phyloP scores from a whole-genome alignment of 2,329 filamentous ascomycete genomes.

The Diplodia corticola region DNA sequence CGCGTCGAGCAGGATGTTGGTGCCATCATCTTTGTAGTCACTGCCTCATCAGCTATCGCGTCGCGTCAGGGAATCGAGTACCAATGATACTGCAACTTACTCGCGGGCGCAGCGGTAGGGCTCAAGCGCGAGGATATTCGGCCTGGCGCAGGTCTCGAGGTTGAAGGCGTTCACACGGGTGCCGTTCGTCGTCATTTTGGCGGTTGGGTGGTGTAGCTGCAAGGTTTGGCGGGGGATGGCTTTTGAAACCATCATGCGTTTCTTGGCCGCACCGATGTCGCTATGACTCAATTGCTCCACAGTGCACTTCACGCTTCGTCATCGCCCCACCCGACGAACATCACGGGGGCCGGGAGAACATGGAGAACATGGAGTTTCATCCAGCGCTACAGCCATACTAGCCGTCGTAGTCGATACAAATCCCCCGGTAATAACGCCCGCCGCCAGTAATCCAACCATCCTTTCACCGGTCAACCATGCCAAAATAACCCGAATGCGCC shows the following conservation, averaged over 20 bases:
- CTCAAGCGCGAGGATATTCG: constrained; percentile 55
- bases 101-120: constrained; percentile 57
- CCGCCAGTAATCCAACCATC: background rate
- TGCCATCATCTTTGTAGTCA: constrained; percentile 98
- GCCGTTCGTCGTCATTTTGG: constrained; percentile 17
- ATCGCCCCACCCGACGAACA: constrained; percentile 14
- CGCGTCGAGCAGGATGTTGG: constrained; percentile 91
- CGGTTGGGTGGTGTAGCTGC: background rate
- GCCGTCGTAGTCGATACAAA: background rate
- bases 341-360: constrained; percentile 7
- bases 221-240: constrained; percentile 13
- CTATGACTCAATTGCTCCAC: constrained; percentile 23
- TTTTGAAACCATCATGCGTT: constrained; percentile 17
- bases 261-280: constrained; percentile 20
- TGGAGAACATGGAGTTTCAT: constrained; percentile 10
- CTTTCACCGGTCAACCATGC: background rate
- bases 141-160: constrained; percentile 51
- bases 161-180: constrained; percentile 43
- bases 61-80: constrained; percentile 24
- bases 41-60: constrained; percentile 50
- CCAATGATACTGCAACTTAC: constrained; percentile 38
- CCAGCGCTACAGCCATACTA: background rate
- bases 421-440: constrained; percentile 1
- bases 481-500: background rate
- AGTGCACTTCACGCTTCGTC: background rate